Evolutionary conservation across 306 rosid genomes (phyloP).

Genomic region (Mucuna pruriens): DNA sequence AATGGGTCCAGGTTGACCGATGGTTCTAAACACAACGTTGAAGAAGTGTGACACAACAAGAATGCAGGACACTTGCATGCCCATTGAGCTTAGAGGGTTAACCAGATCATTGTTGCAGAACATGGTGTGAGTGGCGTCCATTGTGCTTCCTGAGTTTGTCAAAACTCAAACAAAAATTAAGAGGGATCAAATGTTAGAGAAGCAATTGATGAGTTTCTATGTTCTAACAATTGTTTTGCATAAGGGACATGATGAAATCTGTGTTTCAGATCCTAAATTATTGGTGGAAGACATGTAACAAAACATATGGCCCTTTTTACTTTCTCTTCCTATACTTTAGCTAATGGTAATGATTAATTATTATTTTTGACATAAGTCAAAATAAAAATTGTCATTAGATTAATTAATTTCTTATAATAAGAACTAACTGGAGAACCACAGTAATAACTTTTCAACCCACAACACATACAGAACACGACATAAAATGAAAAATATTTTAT

Average conservation of each 20-base stretch:
- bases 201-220: background rate
- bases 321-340: constrained; percentile 36
- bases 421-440: background rate
- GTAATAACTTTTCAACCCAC: background rate
- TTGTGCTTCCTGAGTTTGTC: constrained; percentile 29
- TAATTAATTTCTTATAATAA: background rate
- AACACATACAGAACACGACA: background rate
- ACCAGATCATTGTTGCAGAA: constrained; percentile 64
- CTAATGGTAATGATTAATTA: constrained; percentile 25
- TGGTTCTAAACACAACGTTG: constrained; percentile 70
- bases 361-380: background rate
- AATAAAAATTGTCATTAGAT: background rate
- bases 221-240: background rate
- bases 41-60: constrained; percentile 92
- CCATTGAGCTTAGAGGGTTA: constrained; percentile 89
- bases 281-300: constrained; percentile 41
- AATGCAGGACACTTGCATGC: constrained; percentile 82
- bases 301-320: constrained; percentile 34
- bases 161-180: background rate
- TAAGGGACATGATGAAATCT: background rate
- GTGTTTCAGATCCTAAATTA: constrained; percentile 50
- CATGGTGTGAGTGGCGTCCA: constrained; percentile 80
- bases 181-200: constrained; percentile 21
- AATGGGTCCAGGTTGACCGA: constrained; percentile 92
- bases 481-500: background rate